These are phyloP conservation scores for Solioccasus polychromus DNA, from an alignment of 768 basidiomycete species.

Conservation along the genomic window DNA sequence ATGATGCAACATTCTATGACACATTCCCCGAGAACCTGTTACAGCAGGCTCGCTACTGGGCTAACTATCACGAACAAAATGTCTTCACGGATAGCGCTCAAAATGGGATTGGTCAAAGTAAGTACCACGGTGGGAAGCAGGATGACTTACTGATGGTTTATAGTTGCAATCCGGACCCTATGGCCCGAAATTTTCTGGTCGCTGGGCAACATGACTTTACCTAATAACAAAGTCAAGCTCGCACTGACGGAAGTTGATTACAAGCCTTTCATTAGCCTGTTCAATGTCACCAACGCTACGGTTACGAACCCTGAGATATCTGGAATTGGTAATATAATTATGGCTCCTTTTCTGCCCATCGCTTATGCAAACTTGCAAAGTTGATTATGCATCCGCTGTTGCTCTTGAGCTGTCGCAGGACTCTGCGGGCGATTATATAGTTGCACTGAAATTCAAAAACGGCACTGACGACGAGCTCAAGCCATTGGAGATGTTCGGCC, in stretches of 20 bases:
- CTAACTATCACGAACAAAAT: slow-evolving; percentile 73
- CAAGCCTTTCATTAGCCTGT: slow-evolving; percentile 85
- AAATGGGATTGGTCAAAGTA: slow-evolving; percentile 72
- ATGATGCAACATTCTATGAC: slow-evolving; percentile 77
- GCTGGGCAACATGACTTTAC: slow-evolving; percentile 72
- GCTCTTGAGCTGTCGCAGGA: slow-evolving; percentile 67
- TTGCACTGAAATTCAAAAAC: slow-evolving; percentile 82
- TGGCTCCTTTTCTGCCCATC: neutral
- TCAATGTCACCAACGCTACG: slow-evolving; percentile 69
- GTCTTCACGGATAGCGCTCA: slow-evolving; percentile 64
- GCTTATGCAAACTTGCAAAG: slow-evolving; percentile 34
- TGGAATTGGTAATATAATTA: slow-evolving; percentile 56
- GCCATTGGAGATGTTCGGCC: slow-evolving; percentile 66
- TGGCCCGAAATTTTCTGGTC: slow-evolving; percentile 68
- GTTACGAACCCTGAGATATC: slow-evolving; percentile 55
- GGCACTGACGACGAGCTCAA: slow-evolving; percentile 58
- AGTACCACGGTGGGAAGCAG: slow-evolving; percentile 25
- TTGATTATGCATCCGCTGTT: slow-evolving; percentile 68
- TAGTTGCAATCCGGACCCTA: slow-evolving; percentile 79
- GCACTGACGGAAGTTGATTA: slow-evolving; percentile 76
- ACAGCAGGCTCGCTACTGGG: slow-evolving; percentile 69
- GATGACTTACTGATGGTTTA: neutral
- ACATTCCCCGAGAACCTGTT: slow-evolving; percentile 67
- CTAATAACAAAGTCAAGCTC: slow-evolving; percentile 73
- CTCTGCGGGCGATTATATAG: slow-evolving; percentile 61